Evolutionary conservation across 164 flowering plant species (phyloP).

Genomic region (Annona squamosa): DNA sequence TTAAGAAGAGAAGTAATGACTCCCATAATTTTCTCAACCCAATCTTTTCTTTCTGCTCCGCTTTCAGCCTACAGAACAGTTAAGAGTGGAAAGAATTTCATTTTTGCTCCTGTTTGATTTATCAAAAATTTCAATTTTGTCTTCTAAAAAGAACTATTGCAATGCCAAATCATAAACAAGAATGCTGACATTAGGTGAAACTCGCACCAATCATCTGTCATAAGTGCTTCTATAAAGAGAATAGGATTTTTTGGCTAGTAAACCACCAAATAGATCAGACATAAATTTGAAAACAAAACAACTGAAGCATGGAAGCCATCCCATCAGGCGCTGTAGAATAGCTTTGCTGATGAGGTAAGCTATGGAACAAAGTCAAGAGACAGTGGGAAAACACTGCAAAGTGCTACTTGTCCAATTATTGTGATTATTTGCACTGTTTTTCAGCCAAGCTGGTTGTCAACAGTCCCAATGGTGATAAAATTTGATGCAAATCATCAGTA

Average conservation of each 20-base stretch:
- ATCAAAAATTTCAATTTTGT: neutral
- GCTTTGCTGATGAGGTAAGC: neutral
- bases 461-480: neutral
- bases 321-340: neutral
- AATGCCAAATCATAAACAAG: neutral
- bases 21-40: constrained; percentile 84
- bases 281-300: neutral
- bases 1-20: constrained; percentile 79
- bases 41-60: constrained; percentile 84
- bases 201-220: neutral
- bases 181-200: neutral
- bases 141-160: neutral
- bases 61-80: constrained; percentile 74
- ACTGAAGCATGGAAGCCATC: neutral
- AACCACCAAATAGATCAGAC: neutral
- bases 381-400: neutral
- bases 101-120: no score
- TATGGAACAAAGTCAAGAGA: neutral
- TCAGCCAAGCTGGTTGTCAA: neutral
- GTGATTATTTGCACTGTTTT: neutral
- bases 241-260: neutral
- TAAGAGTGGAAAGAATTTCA: neutral
- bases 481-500: neutral
- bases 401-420: neutral
- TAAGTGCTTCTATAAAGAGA: neutral